These are phyloP conservation scores for Fusarium sp. DNA, from an alignment of 2,329 filamentous ascomycete species.

Conservation along the genomic window DNA sequence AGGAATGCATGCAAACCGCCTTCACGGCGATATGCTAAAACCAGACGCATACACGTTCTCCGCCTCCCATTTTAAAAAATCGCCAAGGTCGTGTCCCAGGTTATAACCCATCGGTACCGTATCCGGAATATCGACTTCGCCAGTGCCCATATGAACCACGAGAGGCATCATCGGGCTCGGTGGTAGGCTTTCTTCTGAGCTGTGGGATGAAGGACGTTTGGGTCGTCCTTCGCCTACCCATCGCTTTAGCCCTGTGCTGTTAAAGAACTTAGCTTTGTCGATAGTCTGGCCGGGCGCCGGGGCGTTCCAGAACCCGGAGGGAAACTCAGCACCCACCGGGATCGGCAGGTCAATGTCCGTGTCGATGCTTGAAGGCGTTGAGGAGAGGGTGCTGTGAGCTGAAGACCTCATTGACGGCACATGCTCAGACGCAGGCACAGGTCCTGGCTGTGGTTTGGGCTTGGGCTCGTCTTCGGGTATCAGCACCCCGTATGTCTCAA, in stretches of 20 bases:
- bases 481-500: constrained; percentile 57
- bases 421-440: background rate
- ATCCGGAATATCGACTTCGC: constrained; percentile 43
- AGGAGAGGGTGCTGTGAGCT: constrained; percentile 40
- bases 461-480: constrained; percentile 36
- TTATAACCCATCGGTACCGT: constrained; percentile 70
- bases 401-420: constrained; percentile 37
- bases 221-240: constrained; percentile 53
- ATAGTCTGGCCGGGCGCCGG: constrained; percentile 30
- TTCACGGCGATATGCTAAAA: constrained; percentile 39
- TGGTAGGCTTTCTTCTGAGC: constrained; percentile 55
- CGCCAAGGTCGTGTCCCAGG: constrained; percentile 67
- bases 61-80: constrained; percentile 68
- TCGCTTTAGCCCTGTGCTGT: constrained; percentile 46
- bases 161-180: constrained; percentile 62
- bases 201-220: constrained; percentile 46
- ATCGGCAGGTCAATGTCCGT: constrained; percentile 53
- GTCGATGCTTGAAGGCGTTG: constrained; percentile 46
- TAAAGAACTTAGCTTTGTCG: constrained; percentile 50
- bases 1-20: background rate
- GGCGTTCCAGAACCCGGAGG: constrained; percentile 50
- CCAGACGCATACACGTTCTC: constrained; percentile 57
- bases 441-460: background rate
- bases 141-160: constrained; percentile 55
- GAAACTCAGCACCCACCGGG: constrained; percentile 50